Evolutionary conservation across 2,329 filamentous ascomycete genomes (phyloP).

Genomic region (Arthrinium phaeospermum): DNA sequence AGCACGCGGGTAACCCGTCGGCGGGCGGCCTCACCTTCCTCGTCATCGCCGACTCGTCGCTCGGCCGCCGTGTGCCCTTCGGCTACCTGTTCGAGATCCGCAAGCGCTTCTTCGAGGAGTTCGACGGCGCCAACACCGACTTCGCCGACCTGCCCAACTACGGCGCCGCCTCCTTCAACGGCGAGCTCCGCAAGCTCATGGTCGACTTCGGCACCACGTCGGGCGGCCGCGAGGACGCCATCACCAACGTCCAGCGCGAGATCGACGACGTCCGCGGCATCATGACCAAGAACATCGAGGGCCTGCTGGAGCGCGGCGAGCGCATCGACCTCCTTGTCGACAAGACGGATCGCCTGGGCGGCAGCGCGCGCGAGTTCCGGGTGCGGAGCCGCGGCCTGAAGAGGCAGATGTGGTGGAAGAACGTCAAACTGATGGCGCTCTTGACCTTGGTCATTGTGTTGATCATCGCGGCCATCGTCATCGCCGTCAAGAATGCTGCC

Average conservation of each 20-base stretch:
- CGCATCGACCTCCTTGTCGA: constrained; percentile 92
- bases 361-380: constrained; percentile 87
- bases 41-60: constrained; percentile 80
- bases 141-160: constrained; percentile 84
- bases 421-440: constrained; percentile 90
- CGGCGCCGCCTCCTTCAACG: constrained; percentile 88
- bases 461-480: constrained; percentile 61
- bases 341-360: constrained; percentile 92
- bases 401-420: constrained; percentile 99
- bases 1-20: constrained; percentile 61
- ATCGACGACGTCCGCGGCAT: constrained; percentile 92
- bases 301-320: constrained; percentile 87
- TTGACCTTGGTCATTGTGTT: constrained; percentile 70
- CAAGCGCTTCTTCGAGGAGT: constrained; percentile 79
- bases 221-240: constrained; percentile 78
- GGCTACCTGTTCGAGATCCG: constrained; percentile 91
- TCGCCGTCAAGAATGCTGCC: constrained; percentile 53
- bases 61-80: constrained; percentile 89
- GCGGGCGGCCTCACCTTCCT: constrained; percentile 90
- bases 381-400: constrained; percentile 85
- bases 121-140: constrained; percentile 69
- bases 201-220: constrained; percentile 82
- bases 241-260: constrained; percentile 82
- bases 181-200: constrained; percentile 77
- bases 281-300: constrained; percentile 95